Base-by-base conservation (phyloP, 2,329 filamentous ascomycete genomes). In the Neopestalotiopsis sp. region DNA sequence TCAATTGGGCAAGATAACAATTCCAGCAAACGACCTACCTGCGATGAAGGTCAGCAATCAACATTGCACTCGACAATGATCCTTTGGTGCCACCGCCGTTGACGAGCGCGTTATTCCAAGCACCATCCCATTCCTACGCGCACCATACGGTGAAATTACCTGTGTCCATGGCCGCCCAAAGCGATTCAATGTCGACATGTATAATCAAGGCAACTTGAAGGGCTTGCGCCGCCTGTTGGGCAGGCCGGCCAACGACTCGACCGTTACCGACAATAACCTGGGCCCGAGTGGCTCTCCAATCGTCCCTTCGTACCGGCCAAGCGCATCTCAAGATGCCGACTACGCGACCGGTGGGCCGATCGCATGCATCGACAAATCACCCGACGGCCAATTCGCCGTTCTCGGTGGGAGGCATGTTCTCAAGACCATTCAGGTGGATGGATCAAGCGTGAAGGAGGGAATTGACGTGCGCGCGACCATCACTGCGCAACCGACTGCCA, bases 391-490 rank as follows among this genome's bases (percentile, higher is more conserved):
- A 42, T 81, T 83, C 59, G 88, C 86, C 42, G 84, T 91, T 2
- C 80, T 91, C 57, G 89, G 84, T 7, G 88, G 89, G 5, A 82
- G 84, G 58, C 88, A 91, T 72, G 82, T 91, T 30, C 86, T 91
- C 69, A 90, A 90, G 79, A 90, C 86, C 1, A 78, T 91, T 59
- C 81, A 84, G 24, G 79, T 90, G 42, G 87, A 90, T 68, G 86
- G 86, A 4, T 79, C 85, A 40, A 80, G 77, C 30, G 83, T 90
- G 69, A 83, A 80, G 56, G 89, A 91, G 24, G 86, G 86, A 9
- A 76, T 89, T 69, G 89, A 91, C 74, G 75, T 91, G 69, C 85
- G 89, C 67, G 82, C 86, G 14, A 81, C 85, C 20, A 89, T 91
- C 68, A 82, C 82, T 14, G 81, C 84, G 12, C 85, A 88, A 69